Evolutionary conservation across 257 asterid genomes (phyloP).

Genomic region (Perilla frutescens): DNA sequence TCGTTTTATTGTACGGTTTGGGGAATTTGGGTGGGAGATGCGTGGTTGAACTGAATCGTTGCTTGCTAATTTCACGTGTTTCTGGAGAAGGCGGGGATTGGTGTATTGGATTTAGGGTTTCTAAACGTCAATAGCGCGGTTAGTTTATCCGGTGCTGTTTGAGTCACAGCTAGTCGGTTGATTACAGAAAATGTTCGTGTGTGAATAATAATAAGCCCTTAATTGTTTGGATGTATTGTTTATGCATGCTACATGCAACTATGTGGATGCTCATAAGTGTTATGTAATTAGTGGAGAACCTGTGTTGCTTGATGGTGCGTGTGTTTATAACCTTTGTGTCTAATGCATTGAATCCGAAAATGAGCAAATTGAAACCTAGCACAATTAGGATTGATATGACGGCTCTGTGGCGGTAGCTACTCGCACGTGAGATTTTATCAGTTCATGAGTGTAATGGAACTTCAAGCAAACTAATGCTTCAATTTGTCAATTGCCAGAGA

Average conservation of each 20-base stretch:
- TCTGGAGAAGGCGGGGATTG: background rate
- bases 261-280: constrained; percentile 25
- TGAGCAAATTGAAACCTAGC: background rate
- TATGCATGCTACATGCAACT: constrained; percentile 31
- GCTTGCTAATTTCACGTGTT: constrained; percentile 13
- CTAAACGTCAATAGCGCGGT: constrained; percentile 3
- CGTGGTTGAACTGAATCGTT: constrained; percentile 15
- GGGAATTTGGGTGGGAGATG: background rate
- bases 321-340: constrained; percentile 2
- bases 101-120: constrained; percentile 40
- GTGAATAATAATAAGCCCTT: background rate
- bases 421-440: background rate
- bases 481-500: constrained; percentile 3
- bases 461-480: constrained; percentile 9
- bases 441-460: background rate
- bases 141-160: background rate
- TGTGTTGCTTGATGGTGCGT: constrained; percentile 7
- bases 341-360: background rate
- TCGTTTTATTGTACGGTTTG: background rate
- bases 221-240: constrained; percentile 19
- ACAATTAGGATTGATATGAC: background rate
- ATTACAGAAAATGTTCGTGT: background rate
- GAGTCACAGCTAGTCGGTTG: background rate
- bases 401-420: constrained; percentile 25
- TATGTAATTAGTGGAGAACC: constrained; percentile 17